Conservation (phyloP, 768 basidiomycete species). For the Mycena amicta region DNA sequence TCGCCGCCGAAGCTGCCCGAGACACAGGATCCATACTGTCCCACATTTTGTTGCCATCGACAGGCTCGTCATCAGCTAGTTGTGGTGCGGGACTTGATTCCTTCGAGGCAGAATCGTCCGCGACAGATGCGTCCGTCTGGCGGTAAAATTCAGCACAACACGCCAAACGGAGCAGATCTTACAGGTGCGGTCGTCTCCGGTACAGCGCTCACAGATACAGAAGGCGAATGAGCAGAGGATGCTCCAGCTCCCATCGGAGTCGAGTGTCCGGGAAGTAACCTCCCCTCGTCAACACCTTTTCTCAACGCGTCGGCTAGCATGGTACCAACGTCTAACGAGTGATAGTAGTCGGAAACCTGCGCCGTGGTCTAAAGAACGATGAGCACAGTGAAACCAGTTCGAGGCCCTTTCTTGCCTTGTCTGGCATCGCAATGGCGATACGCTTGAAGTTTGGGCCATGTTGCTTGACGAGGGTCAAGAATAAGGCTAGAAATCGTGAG, state of each 20-base stretch:
- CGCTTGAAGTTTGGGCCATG: slow-evolving; percentile 69
- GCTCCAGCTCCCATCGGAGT: background rate
- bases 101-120: background rate
- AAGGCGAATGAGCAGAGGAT: background rate
- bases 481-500: slow-evolving; percentile 1
- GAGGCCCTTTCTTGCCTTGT: no score
- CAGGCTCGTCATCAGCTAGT: no score
- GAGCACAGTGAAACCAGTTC: no score
- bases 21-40: no score
- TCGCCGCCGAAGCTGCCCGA: no score
- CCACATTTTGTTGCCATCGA: no score
- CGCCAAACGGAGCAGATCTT: background rate
- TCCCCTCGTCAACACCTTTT: background rate
- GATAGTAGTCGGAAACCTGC: background rate
- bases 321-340: background rate
- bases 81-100: no score
- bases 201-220: background rate
- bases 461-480: slow-evolving; percentile 39
- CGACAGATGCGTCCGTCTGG: background rate
- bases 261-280: background rate
- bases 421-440: slow-evolving; percentile 69
- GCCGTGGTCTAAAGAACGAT: no score
- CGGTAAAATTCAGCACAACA: background rate
- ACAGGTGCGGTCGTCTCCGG: background rate
- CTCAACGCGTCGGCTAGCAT: background rate